Conservation (phyloP, 1,284 basidiomycete species). For the Takashimella koratensis region DNA sequence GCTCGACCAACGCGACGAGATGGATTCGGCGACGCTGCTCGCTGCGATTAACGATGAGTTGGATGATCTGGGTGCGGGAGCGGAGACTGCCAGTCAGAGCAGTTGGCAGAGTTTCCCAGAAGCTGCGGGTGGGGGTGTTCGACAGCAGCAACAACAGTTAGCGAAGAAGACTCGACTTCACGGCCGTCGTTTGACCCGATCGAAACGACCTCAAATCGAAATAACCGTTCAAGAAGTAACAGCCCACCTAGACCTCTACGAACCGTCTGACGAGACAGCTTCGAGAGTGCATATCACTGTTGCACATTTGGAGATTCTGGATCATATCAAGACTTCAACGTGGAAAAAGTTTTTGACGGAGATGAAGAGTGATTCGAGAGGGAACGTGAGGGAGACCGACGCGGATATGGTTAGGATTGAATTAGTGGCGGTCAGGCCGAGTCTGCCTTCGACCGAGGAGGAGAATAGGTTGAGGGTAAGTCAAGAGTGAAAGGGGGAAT, state of each 20-base stretch:
- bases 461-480: conserved; percentile 78
- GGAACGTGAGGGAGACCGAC: conserved; percentile 80
- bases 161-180: conserved; percentile 41
- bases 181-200: conserved; percentile 59
- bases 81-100: conserved; percentile 66
- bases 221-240: conserved; percentile 66
- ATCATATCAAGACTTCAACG: conserved; percentile 96
- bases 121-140: conserved; percentile 47
- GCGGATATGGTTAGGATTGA: conserved; percentile 92
- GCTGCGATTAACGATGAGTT: conserved; percentile 89
- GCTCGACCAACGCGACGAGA: conserved; percentile 62
- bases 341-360: conserved; percentile 96
- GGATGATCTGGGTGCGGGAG: conserved; percentile 58
- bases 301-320: conserved; percentile 78
- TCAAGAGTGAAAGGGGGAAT: neutral
- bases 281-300: conserved; percentile 65
- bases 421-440: conserved; percentile 67
- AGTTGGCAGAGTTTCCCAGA: conserved; percentile 75
- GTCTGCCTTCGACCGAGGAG: conserved; percentile 57
- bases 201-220: conserved; percentile 77
- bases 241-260: conserved; percentile 66
- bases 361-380: conserved; percentile 72
- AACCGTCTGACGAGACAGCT: conserved; percentile 56
- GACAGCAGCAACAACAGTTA: conserved; percentile 28
- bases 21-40: conserved; percentile 71